phyloP scores from a whole-genome alignment of 805 yeast genomes.

The Spathaspora girioi region DNA sequence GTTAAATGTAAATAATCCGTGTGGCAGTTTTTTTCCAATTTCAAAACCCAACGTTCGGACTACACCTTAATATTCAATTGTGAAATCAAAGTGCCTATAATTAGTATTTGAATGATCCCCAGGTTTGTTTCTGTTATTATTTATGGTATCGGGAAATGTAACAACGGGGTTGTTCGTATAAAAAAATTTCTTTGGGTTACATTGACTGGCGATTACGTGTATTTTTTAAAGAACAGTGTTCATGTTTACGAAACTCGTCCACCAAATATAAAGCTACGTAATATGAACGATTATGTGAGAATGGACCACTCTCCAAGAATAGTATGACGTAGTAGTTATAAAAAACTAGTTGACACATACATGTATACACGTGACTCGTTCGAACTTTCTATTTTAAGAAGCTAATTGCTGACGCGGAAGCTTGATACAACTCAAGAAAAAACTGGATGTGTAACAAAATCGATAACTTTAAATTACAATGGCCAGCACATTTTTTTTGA shows the following conservation, averaged over 20 bases:
- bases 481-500: no score
- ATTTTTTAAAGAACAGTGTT: background rate
- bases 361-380: background rate
- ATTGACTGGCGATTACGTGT: background rate
- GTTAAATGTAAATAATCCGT: conserved; percentile 5
- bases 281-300: no score
- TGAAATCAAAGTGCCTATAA: background rate
- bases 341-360: background rate
- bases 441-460: background rate
- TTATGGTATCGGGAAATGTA: background rate
- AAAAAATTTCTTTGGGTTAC: background rate
- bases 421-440: background rate
- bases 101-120: background rate
- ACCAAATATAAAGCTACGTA: no score
- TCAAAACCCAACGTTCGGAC: background rate
- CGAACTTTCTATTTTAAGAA: background rate
- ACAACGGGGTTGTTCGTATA: background rate
- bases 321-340: no score
- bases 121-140: background rate
- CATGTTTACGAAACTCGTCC: background rate
- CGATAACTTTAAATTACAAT: background rate
- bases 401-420: background rate
- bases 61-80: background rate
- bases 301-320: no score
- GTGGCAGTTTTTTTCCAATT: background rate